These are phyloP conservation scores for Mimosa pudica DNA, from an alignment of 306 rosid species.

Conservation along the genomic window DNA sequence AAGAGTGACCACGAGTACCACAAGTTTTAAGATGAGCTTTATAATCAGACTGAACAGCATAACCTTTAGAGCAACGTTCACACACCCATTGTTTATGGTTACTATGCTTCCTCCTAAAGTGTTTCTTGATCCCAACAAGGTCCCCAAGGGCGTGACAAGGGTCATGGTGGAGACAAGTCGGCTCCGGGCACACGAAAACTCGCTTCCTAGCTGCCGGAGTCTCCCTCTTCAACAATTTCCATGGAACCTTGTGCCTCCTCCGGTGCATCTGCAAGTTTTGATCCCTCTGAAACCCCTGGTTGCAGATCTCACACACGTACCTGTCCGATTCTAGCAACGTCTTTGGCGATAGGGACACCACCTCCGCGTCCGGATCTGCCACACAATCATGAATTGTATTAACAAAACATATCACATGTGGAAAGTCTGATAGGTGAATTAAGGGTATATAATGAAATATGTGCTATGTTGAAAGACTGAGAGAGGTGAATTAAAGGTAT, in stretches of 20 bases:
- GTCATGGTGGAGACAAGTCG: conserved; percentile 26
- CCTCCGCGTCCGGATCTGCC: conserved; percentile 98
- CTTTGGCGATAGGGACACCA: conserved; percentile 87
- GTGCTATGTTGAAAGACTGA: no score
- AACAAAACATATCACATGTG: no score
- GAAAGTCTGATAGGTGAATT: no score
- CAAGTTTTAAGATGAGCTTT: conserved; percentile 98
- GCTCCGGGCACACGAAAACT: conserved; percentile 25
- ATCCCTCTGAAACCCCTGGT: conserved; percentile 31
- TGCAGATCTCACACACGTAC: conserved; percentile 29
- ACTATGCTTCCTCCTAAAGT: conserved; percentile 89
- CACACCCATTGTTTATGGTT: conserved; percentile 97
- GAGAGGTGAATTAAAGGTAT: no score
- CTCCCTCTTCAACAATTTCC: conserved; percentile 26
- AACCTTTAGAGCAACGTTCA: conserved; percentile 82
- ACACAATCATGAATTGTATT: no score
- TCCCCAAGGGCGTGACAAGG: conserved; percentile 74
- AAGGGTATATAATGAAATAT: no score
- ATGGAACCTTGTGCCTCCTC: conserved; percentile 31
- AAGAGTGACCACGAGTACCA: conserved; percentile 96
- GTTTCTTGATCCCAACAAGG: conserved; percentile 95
- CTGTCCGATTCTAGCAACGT: conserved; percentile 21
- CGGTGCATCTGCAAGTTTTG: conserved; percentile 92
- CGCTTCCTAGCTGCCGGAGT: conserved; percentile 22
- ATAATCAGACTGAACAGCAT: conserved; percentile 96